These are phyloP conservation scores for Magnaporthales sp. DNA, from an alignment of 2,329 filamentous ascomycete genomes.

Conservation along the genomic window DNA sequence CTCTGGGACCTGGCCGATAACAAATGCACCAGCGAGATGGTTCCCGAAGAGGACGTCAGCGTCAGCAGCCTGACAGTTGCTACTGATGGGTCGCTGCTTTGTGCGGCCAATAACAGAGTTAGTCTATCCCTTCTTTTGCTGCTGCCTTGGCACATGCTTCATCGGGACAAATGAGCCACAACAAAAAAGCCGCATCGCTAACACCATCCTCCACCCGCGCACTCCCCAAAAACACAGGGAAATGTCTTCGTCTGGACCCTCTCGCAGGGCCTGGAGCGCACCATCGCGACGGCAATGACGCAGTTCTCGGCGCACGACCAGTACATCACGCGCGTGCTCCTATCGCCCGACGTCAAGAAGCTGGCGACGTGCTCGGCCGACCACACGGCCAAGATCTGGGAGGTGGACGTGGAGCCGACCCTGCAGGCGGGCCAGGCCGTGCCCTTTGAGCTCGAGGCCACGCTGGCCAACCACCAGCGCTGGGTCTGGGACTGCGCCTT, in stretches of 20 bases:
- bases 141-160: neutral
- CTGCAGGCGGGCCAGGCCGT: constrained; percentile 28
- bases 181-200: neutral
- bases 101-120: constrained; percentile 86
- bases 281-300: constrained; percentile 76
- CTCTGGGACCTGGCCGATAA: constrained; percentile 98
- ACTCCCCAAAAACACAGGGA: constrained; percentile 50
- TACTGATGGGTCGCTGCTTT: constrained; percentile 85
- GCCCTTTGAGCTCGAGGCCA: constrained; percentile 75
- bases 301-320: constrained; percentile 87
- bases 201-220: neutral
- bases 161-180: neutral
- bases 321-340: constrained; percentile 84
- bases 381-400: constrained; percentile 94
- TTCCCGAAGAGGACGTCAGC: constrained; percentile 90
- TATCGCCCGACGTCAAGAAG: constrained; percentile 90
- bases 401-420: constrained; percentile 61
- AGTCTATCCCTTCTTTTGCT: constrained; percentile 14
- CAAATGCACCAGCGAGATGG: constrained; percentile 90
- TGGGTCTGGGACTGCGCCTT: constrained; percentile 99
- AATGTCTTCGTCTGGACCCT: constrained; percentile 98
- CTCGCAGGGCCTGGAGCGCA: constrained; percentile 72
- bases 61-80: constrained; percentile 94
- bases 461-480: constrained; percentile 80
- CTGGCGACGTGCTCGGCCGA: constrained; percentile 90